Base-by-base conservation (phyloP, 176 grass and related monocot species). In the Aechmea fasciata region DNA sequence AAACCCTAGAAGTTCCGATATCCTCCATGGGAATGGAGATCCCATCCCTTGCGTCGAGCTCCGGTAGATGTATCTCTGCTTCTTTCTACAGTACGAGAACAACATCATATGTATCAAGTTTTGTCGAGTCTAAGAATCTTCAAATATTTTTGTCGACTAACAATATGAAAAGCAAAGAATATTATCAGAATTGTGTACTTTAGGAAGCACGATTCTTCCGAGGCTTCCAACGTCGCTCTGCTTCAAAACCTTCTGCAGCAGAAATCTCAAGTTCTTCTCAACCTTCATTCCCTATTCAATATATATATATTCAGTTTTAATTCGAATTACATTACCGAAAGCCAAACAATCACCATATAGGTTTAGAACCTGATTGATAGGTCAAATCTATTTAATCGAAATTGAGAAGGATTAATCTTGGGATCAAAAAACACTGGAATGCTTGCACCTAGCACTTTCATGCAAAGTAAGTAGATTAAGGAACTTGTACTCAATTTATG, bases 161-260 rank as follows among this genome's bases (percentile, higher is more conserved):
- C 2, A 29, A 29, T 33, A 33, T 33, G 29, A 33, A 33, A 33
- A 3, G 0, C 3, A 33, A 5, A 33, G 2, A 41, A 41, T 41
- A 41, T 41, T 41, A 41, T 41, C 4, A 41, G 33, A 41, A 41
- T 41, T 41, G 73, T 86, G 90, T 86, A 97, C 94, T 80, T 97
- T 97, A 67, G 94, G 94, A 49, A 97, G 87, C 68, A 99, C 94
- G 72, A 99, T 93, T 70, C 94, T 84, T 33, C 89, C 94, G 47
- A 99, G 77, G 79, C 63, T 85, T 3, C 89, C 84, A 3, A 99
- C 89, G 66, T 99, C 94, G 77, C 94, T 99, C 80, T 99, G 89
- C 87, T 99, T 99, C 28, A 99, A 72, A 62, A 99, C 94, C 84
- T 99, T 99, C 82, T 90, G 89, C 73, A 99, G 79, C 33, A 99